A percentile compares a stretch with the other conserved stretches of the same genome.
Conservation (phyloP, 2,329 filamentous ascomycete genomes). For the Paecilomyces sp. region DNA sequence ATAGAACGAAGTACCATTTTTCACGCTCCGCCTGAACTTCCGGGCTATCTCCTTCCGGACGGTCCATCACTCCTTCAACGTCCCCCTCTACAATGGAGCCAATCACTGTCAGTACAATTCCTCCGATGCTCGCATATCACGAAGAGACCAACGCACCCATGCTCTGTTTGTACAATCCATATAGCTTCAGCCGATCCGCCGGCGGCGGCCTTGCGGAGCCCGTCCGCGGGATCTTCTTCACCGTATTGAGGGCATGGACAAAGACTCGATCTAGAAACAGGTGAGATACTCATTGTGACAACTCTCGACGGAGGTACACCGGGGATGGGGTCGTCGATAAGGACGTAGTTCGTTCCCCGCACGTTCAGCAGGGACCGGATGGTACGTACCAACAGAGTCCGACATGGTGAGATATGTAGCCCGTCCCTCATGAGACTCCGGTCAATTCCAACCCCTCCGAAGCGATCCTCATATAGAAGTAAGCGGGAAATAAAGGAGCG, state of each 20-base stretch:
- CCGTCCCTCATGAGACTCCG: slow-evolving; percentile 20
- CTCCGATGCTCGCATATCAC: neutral
- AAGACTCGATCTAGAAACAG: slow-evolving; percentile 79
- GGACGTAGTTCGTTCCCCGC: neutral
- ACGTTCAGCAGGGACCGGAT: neutral
- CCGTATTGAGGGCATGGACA: slow-evolving; percentile 96
- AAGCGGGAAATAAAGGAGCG: neutral
- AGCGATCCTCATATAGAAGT: neutral
- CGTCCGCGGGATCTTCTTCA: slow-evolving; percentile 94
- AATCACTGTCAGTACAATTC: slow-evolving; percentile 8
- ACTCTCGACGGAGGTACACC: neutral
- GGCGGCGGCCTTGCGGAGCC: slow-evolving; percentile 84
- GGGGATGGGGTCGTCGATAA: neutral
- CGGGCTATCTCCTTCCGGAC: slow-evolving; percentile 53
- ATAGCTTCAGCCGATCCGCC: slow-evolving; percentile 77
- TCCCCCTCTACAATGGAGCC: slow-evolving; percentile 62
- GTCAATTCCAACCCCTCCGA: neutral
- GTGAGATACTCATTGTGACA: neutral
- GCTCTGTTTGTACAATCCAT: slow-evolving; percentile 97
- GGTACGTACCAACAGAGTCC: slow-evolving; percentile 39
- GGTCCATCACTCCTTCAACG: slow-evolving; percentile 87
- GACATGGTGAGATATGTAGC: slow-evolving; percentile 30
- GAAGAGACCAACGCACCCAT: slow-evolving; percentile 55
- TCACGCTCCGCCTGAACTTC: slow-evolving; percentile 50
- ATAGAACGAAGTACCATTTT: slow-evolving; percentile 52